Evolutionary conservation across 768 basidiomycete genomes (phyloP).

Genomic region (Hebeloma cylindrosporum): DNA sequence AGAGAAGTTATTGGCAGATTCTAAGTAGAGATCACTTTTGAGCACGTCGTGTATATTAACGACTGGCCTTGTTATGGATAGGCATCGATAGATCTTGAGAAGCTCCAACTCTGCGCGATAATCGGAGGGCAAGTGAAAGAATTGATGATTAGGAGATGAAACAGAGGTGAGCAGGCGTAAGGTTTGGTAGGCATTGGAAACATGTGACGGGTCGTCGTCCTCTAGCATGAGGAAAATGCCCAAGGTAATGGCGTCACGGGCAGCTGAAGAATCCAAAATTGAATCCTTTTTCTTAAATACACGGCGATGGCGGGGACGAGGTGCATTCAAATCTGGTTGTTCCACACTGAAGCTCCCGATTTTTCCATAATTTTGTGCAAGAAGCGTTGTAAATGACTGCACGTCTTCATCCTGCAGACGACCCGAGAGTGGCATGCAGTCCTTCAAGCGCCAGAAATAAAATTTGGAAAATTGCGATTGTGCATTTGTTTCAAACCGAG

Average conservation of each 20-base stretch:
- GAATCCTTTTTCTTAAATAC: constrained; percentile 11
- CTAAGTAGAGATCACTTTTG: constrained; percentile 31
- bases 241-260: constrained; percentile 52
- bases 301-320: constrained; percentile 40
- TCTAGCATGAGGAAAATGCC: constrained; percentile 61
- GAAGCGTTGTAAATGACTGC: constrained; percentile 67
- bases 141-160: constrained; percentile 28
- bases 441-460: constrained; percentile 86
- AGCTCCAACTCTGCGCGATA: constrained; percentile 47
- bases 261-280: constrained; percentile 25
- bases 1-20: constrained; percentile 49
- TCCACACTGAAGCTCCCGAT: constrained; percentile 63
- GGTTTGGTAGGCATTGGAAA: constrained; percentile 61
- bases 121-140: constrained; percentile 33
- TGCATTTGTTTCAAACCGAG: constrained; percentile 37
- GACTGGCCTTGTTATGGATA: constrained; percentile 29
- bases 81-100: constrained; percentile 45
- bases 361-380: constrained; percentile 57
- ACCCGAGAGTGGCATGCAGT: constrained; percentile 58
- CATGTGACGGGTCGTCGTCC: constrained; percentile 44
- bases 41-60: constrained; percentile 41
- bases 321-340: constrained; percentile 40
- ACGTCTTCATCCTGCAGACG: constrained; percentile 67
- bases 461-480: constrained; percentile 49
- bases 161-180: constrained; percentile 58